Base-by-base conservation (phyloP, 768 basidiomycete genomes). In the Pleurotus citrinopileatus region DNA sequence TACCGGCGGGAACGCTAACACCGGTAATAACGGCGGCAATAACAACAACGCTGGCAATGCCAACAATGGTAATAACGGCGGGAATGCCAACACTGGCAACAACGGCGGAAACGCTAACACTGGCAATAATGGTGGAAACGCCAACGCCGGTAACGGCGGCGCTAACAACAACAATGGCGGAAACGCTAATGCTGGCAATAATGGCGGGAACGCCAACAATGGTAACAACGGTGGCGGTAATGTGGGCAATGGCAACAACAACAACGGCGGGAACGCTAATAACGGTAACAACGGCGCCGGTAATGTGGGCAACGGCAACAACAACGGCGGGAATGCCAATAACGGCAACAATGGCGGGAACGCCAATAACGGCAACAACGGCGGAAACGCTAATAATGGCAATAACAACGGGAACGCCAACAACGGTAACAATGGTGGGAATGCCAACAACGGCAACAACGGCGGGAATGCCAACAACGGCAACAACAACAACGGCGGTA, bases 101-200 rank as follows among this genome's bases (percentile, higher is more conserved):
- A 58, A 55, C 26, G 47, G 54, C 32, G 61, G 55, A 22, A 59
- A 55, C 32, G 48, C 57, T 7, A 57, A 32, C 20, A 42, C 23
- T 0, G 34, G 42, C 32, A 43, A 26, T 20, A 42, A 42, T 59
- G 72, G 22, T 43, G 55, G 57, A 52, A 50, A 60, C 52, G 47
- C 53, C 46, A 52, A 57, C 61, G 34, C 43, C 20, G 59, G 28
- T 12, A 55, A 51, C 40, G 57, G 43, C 27, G 43, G 52, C 34
- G 50, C 22, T 37, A 50, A 55, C 45, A 37, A 40, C 47, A 34
- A 34, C 26, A 52, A 55, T 53, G 60, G 48, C 28, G 54, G 27
- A 1, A 47, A 25, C 40, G 42, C 36, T 32, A 50, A 32, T 50
- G 22, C 9, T 8, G 47, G 47, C 2, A 59, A 17, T 55, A 55